Evolutionary conservation across 2,329 filamentous ascomycete genomes (phyloP).

Genomic region (Nannizziopsis arthrosporioides): DNA sequence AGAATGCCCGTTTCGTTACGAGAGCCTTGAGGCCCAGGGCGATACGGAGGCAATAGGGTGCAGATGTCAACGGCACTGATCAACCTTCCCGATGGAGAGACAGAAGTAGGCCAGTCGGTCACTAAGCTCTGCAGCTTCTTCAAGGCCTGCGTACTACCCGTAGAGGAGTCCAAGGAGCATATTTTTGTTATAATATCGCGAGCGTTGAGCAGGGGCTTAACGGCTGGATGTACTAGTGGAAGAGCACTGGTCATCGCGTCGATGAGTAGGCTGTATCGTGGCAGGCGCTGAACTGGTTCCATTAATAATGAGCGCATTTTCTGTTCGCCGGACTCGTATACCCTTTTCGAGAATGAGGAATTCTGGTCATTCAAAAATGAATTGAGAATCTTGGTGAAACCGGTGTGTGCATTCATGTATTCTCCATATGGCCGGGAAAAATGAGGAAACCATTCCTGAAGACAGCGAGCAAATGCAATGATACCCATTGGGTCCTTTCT

Average conservation of each 20-base stretch:
- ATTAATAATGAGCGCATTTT: conserved; percentile 82
- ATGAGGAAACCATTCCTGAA: conserved; percentile 84
- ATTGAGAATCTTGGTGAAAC: conserved; percentile 71
- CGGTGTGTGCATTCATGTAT: conserved; percentile 81
- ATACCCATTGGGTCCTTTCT: conserved; percentile 65
- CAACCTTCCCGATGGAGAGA: conserved; percentile 64
- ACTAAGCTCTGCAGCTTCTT: conserved; percentile 65
- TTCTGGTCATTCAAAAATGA: conserved; percentile 63
- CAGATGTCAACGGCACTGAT: conserved; percentile 70
- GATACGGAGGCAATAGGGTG: conserved; percentile 64
- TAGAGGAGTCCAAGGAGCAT: conserved; percentile 73
- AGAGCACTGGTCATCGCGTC: conserved; percentile 85
- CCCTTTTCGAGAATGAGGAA: conserved; percentile 68
- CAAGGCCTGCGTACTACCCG: conserved; percentile 54
- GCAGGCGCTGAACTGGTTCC: conserved; percentile 87
- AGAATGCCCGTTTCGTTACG: conserved; percentile 53
- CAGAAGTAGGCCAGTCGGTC: conserved; percentile 60
- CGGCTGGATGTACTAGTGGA: conserved; percentile 72
- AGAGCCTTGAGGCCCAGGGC: conserved; percentile 32
- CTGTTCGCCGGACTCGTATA: conserved; percentile 80
- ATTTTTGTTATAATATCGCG: conserved; percentile 93
- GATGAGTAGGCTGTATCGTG: conserved; percentile 89
- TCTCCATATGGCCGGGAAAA: conserved; percentile 86
- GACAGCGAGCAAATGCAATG: conserved; percentile 62
- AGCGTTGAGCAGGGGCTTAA: conserved; percentile 72